Evolutionary conservation across 352 stramenopile species (phyloP).

Genomic region (Phytophthora fragariaefolia): DNA sequence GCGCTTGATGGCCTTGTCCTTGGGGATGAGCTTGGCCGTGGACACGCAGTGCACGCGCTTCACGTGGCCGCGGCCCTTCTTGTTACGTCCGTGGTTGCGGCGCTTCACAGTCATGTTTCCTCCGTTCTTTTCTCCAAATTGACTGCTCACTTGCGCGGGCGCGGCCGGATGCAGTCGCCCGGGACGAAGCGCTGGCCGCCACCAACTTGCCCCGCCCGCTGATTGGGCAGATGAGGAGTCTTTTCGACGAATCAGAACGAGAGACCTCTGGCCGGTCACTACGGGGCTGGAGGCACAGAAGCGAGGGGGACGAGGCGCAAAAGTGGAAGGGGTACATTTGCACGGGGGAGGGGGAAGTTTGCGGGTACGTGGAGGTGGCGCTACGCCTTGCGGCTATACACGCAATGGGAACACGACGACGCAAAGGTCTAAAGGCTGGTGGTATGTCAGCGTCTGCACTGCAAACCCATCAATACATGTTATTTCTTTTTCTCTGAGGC

Average conservation of each 20-base stretch:
- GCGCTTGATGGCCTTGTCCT: slow-evolving; percentile 95
- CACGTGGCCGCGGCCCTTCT: slow-evolving; percentile 98
- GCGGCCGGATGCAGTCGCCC: slow-evolving; percentile 14
- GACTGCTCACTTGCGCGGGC: slow-evolving; percentile 29
- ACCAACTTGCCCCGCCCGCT: slow-evolving; percentile 40
- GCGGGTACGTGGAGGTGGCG: neutral
- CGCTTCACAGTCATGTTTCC: slow-evolving; percentile 99
- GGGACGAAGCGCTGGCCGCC: slow-evolving; percentile 51
- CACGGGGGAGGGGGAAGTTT: neutral
- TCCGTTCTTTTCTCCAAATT: slow-evolving; percentile 91
- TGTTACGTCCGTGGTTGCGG: slow-evolving; percentile 99
- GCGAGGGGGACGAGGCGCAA: neutral
- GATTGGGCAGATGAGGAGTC: slow-evolving; percentile 37
- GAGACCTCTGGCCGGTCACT: neutral
- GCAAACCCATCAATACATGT: slow-evolving; percentile 44
- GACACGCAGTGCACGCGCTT: slow-evolving; percentile 98
- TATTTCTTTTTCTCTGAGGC: slow-evolving; percentile 30
- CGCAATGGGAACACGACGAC: neutral
- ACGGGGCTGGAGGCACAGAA: neutral
- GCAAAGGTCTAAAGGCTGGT: slow-evolving; percentile 14
- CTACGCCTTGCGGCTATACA: too few relatives aligned
- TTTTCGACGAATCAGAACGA: slow-evolving; percentile 34
- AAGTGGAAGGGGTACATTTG: neutral
- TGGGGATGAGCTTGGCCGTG: slow-evolving; percentile 99
- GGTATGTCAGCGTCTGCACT: slow-evolving; percentile 34